Percentiles rank a stretch among this genome's conserved stretches.
phyloP scores from a whole-genome alignment of 1,284 basidiomycete genomes.

The Tilletia caries region DNA sequence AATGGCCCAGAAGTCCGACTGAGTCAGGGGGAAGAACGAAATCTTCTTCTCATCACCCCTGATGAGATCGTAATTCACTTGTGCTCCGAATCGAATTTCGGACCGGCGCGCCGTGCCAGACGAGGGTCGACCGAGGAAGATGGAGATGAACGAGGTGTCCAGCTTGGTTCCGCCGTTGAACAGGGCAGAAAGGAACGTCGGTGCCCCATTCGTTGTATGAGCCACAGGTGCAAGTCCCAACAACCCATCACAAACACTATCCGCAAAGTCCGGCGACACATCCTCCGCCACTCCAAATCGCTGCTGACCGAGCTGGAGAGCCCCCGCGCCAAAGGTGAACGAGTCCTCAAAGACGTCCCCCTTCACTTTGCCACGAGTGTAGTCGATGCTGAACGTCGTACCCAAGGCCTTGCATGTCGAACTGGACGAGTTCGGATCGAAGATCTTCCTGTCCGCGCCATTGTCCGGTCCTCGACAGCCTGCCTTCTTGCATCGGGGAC shows the following conservation, averaged over 20 bases:
- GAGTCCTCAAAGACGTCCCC: not conserved
- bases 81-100: not conserved
- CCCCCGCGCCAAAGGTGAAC: not conserved
- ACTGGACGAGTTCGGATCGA: not conserved
- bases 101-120: not conserved
- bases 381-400: not conserved
- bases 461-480: not conserved
- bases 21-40: not conserved
- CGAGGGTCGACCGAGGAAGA: not conserved
- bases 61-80: not conserved
- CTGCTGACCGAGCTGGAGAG: not conserved
- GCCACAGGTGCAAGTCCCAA: not conserved
- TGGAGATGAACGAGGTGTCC: not conserved
- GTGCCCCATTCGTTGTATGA: not conserved
- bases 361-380: not conserved
- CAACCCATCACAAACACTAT: not conserved
- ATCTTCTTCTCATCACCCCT: not conserved
- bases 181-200: not conserved
- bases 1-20: not conserved
- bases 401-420: not conserved
- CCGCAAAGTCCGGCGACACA: not conserved
- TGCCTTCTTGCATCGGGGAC: not conserved
- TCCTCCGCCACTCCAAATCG: not conserved
- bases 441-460: not conserved
- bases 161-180: not conserved